Evolutionary conservation across 352 stramenopile species (phyloP), one percentile per base, ranked within the genome.

Genomic region (Blastocystis sp.): DNA sequence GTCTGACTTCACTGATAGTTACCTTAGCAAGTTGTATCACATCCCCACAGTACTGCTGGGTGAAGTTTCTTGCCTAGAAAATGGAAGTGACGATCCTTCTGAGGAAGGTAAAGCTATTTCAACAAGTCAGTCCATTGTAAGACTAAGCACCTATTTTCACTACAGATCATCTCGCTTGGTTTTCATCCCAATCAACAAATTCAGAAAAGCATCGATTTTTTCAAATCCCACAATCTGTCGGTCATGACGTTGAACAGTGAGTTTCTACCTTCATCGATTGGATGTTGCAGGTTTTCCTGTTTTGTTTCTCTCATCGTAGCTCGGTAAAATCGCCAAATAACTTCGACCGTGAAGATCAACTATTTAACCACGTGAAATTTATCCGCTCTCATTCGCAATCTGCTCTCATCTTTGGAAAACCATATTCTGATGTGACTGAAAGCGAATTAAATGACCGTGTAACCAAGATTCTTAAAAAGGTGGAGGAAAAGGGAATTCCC

Each of bases 181-280:
- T 85, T 85, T 18, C 73, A 85, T 45, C 73, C 73, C 50, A 66
- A 68, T 37, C 73, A 85, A 50, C 20, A 85, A n/a, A 85, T 85
- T 34, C 47, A 66, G 9, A 64, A 65, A 2, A 66, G 43, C 20
- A 34, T 85, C 3, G 26, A 64, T 45, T 85, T 45, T 26, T 39
- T 68, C 24, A 16, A 47, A 20, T 30, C 53, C 6, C 69, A 68
- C 1, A 39, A 68, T 37, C 30, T 85, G 5, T 20, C 30, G 11
- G 50, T 85, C 8, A 39, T 68, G 9, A 85, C 73, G 2, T 47
- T 68, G 53, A 41, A 85, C 34, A 66, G 20, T n/a, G 30, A 59
- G 2, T 34, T 68, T 16, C 30, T 85, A 54, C 73, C 73, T 20
- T 69, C 73, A 2, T 66, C 73, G n/a, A 20, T 85, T 37, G 73